phyloP scores from a whole-genome alignment of 257 asterid genomes.

The Fraxinus excelsior region DNA sequence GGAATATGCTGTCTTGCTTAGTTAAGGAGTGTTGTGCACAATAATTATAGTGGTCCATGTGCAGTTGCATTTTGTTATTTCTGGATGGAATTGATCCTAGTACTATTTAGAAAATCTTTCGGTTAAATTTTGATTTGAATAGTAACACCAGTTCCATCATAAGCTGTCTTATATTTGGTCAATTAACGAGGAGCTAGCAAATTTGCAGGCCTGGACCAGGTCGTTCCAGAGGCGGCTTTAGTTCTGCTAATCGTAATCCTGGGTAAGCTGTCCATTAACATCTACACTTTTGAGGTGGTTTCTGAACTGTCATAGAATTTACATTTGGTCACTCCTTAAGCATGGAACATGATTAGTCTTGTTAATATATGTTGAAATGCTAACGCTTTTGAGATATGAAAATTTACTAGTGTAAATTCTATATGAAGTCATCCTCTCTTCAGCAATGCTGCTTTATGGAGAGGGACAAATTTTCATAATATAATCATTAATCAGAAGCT shows the following conservation, averaged over 20 bases:
- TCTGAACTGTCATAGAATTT: background rate
- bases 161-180: background rate
- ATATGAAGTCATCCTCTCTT: no score
- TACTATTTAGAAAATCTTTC: background rate
- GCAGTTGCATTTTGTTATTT: background rate
- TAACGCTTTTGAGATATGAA: background rate
- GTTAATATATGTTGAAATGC: background rate
- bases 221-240: conserved; percentile 53
- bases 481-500: background rate
- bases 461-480: background rate
- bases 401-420: background rate
- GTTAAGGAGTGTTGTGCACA: background rate
- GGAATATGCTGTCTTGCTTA: background rate
- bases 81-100: background rate
- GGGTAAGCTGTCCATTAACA: conserved; percentile 43
- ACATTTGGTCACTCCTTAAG: background rate
- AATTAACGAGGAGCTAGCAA: background rate
- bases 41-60: background rate
- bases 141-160: background rate
- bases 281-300: background rate
- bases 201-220: conserved; percentile 57
- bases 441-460: no score
- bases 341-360: background rate
- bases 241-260: conserved; percentile 41
- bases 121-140: background rate